Conservation (phyloP, 805 yeast species). For the Clavispora fructus region DNA sequence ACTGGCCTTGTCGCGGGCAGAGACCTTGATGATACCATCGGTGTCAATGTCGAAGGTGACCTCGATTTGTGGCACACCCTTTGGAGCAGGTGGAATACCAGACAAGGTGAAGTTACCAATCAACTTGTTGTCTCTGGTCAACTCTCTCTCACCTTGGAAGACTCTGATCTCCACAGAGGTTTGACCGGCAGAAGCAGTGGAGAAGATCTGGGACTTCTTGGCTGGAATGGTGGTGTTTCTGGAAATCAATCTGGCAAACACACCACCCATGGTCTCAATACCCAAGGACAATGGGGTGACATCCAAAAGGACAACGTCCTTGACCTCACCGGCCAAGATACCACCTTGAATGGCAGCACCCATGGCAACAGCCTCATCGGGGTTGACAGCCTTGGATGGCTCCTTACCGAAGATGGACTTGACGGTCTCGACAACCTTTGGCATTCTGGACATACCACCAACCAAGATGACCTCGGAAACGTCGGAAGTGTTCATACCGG, state of each 20-base stretch:
- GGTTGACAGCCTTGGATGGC: slow-evolving; percentile 90
- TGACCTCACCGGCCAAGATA: slow-evolving; percentile 90
- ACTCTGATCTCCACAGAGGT: slow-evolving; percentile 96
- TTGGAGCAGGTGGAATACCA: slow-evolving; percentile 94
- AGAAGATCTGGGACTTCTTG: slow-evolving; percentile 90
- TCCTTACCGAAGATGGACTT: slow-evolving; percentile 72
- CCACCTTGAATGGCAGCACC: slow-evolving; percentile 99
- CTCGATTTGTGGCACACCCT: slow-evolving; percentile 92
- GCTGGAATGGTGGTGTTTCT: slow-evolving; percentile 97
- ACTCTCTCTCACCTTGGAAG: slow-evolving; percentile 99
- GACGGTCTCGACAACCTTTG: slow-evolving; percentile 76
- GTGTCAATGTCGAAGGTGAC: slow-evolving; percentile 96
- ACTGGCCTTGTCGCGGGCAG: slow-evolving; percentile 90
- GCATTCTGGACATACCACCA: slow-evolving; percentile 93
- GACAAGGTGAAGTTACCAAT: slow-evolving; percentile 94
- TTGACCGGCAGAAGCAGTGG: slow-evolving; percentile 95
- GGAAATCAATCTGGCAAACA: slow-evolving; percentile 84
- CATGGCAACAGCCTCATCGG: slow-evolving; percentile 90
- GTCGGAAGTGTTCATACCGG: slow-evolving; percentile 59
- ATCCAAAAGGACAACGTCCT: slow-evolving; percentile 84
- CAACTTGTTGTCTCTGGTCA: slow-evolving; percentile 95
- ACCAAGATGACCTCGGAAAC: slow-evolving; percentile 78
- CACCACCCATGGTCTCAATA: slow-evolving; percentile 98
- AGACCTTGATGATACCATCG: slow-evolving; percentile 94
- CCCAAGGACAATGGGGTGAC: slow-evolving; percentile 88